Evolutionary conservation across 75 land plant genomes (phyloP), one percentile per base, ranked within the genome.

Genomic region (Adiantum capillusveneris): DNA sequence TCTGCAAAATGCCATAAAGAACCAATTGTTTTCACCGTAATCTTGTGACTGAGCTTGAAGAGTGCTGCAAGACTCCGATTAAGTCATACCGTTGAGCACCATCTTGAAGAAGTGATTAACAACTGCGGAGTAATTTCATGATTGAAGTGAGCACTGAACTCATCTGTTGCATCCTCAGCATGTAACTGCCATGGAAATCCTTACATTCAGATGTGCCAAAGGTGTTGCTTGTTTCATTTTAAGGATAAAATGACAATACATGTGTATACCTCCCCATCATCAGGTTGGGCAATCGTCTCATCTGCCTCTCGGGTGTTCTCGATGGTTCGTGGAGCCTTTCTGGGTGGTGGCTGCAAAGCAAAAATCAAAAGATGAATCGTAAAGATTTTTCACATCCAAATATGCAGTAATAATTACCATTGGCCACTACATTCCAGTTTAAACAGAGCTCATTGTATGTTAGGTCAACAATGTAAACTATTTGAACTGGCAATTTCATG

Each of bases 281-380:
- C 90, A 1, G 90, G 90, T 31, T 36, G 74, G 53, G 84, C 94
- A 39, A 85, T 75, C 28, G 98, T 93, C 75, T 93, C 96, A 66
- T 93, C 96, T 17, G 57, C 12, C 70, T 93, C 98, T 31, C 96
- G 71, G 0, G 96, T 89, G 63, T 89, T 93, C 64, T 93, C 98
- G 61, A 89, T 89, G 0, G 98, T 93, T 7, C 74, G 76, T 39
- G 98, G 98, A 31, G 73, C 45, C 66, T 77, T 71, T 60, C 72
- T 81, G 0, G 79, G 68, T 11, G 87, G 81, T 21, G 81, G 84
- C 87, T 88, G 75, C 34, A 68, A 17, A 53, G 31, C n/a, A n/a
- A n/a, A n/a, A n/a, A n/a, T n/a, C n/a, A n/a, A n/a, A n/a, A n/a
- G n/a, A n/a, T n/a, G n/a, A n/a, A n/a, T n/a, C n/a, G n/a, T n/a